Evolutionary conservation across 148 eudicot species (phyloP).

Genomic region (Chenopodium berlandieri): DNA sequence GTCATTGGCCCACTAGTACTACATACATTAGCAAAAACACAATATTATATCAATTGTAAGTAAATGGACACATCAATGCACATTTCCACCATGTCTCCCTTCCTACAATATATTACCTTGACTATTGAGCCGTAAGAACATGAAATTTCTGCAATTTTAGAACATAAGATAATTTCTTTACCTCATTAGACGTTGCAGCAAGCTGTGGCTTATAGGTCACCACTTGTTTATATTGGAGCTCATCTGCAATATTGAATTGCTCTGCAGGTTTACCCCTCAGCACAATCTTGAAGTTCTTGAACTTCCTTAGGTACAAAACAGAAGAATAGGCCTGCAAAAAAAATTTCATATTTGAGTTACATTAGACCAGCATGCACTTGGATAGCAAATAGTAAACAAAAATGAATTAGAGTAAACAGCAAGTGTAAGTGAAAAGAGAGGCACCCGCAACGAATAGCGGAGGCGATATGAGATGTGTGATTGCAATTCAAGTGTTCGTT

Average conservation of each 20-base stretch:
- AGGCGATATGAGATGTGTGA: conserved; percentile 85
- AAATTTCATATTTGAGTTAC: not conserved
- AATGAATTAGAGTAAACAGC: conserved; percentile 9
- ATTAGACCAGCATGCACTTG: not conserved
- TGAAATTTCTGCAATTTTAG: not conserved
- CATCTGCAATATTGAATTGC: conserved; percentile 63
- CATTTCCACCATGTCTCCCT: not conserved
- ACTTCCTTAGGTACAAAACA: conserved; percentile 74
- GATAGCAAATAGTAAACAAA: not conserved
- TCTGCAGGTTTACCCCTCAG: conserved; percentile 78
- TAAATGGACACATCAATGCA: not conserved
- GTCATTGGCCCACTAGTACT: not conserved
- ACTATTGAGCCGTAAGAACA: not conserved
- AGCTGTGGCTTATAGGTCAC: conserved; percentile 67
- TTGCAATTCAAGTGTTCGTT: conserved; percentile 50
- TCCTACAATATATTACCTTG: not conserved
- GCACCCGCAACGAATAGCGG: conserved; percentile 85
- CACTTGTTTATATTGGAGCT: conserved; percentile 46
- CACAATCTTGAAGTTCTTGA: conserved; percentile 26
- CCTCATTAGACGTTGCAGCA: conserved; percentile 54
- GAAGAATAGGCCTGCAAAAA: conserved; percentile 82
- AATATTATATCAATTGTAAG: not conserved
- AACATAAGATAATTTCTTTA: conserved; percentile 10
- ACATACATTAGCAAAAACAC: not conserved
- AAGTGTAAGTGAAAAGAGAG: conserved; percentile 13